phyloP scores from a whole-genome alignment of 2,329 filamentous ascomycete species.

The Hypomyces perniciosus region DNA sequence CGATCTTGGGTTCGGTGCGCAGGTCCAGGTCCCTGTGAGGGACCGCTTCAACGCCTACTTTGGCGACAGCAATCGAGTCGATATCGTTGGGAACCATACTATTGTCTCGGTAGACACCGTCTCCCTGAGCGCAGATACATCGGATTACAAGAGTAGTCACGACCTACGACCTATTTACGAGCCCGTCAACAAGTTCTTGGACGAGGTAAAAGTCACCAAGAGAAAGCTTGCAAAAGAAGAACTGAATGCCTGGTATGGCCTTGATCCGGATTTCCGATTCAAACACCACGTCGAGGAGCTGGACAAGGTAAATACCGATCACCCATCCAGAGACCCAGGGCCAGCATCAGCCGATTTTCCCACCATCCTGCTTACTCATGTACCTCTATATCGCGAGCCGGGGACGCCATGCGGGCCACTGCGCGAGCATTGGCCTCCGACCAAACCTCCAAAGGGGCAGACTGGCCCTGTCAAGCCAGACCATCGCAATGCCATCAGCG shows the following conservation, averaged over 20 bases:
- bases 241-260: constrained; percentile 57
- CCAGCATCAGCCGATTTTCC: constrained; percentile 60
- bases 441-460: constrained; percentile 55
- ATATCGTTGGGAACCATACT: constrained; percentile 89
- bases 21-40: constrained; percentile 73
- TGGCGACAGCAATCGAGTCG: constrained; percentile 83
- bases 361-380: constrained; percentile 83
- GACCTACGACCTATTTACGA: constrained; percentile 62
- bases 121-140: constrained; percentile 69
- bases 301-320: constrained; percentile 34
- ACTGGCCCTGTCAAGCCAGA: constrained; percentile 50
- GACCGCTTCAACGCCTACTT: constrained; percentile 84
- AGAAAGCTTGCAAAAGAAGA: constrained; percentile 63
- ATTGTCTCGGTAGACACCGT: constrained; percentile 89
- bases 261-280: constrained; percentile 49
- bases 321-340: constrained; percentile 32
- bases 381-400: constrained; percentile 76
- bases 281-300: constrained; percentile 55
- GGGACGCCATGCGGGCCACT: constrained; percentile 83
- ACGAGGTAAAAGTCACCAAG: constrained; percentile 58
- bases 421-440: constrained; percentile 76
- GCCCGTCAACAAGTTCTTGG: constrained; percentile 71
- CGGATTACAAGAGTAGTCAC: constrained; percentile 43
- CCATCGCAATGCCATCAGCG: constrained; percentile 69
- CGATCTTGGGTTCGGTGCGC: constrained; percentile 83